Base-by-base conservation (phyloP, 768 basidiomycete genomes). In the Strobilomyces echinocephalus region DNA sequence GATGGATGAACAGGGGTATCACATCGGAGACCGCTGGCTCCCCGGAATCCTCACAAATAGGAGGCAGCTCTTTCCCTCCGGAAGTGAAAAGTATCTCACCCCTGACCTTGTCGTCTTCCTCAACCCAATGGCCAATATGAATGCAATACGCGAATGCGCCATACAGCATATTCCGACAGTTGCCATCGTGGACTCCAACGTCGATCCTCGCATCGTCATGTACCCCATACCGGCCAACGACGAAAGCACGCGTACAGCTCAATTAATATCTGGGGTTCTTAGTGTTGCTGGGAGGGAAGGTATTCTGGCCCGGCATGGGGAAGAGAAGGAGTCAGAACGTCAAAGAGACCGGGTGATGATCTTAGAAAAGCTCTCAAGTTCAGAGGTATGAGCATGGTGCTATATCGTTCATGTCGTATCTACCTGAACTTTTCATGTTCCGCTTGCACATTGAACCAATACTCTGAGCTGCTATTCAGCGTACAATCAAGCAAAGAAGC, bases 201-300 rank as follows among this genome's bases (percentile, higher is more conserved):
- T 84, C 40, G 97, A 99, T 72, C 97, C 97, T 6, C 84, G 97
- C 24, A 78, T 93, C 36, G 95, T 99, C 57, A 97, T 97, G 80
- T 98, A 97, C 69, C 88, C 97, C 40, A 97, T 99, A 64, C 95
- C 94, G 0, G 94, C 91, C n/a, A 99, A 98, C 69, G 92, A 95
- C 72, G 97, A 99, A 72, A 92, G 84, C 65, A 79, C 87, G 10
- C 81, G 94, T 43, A 88, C 94, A 15, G 91, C 92, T 41, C 95
- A 98, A 63, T 74, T 99, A 39, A 80, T 99, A 53, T 83, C 87
- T 1, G 95, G 95, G 11, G 82, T 97, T 9, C 74, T 99, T 53
- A 91, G 92, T 60, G 79, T 97, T 55, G 97, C 97, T 2, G 87
- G 92, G 2, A 76, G 82, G 55, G 88, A 91, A 65, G 88, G 88